Conservation (phyloP, 305 asterid species). For the Stenogyne calaminthoides region DNA sequence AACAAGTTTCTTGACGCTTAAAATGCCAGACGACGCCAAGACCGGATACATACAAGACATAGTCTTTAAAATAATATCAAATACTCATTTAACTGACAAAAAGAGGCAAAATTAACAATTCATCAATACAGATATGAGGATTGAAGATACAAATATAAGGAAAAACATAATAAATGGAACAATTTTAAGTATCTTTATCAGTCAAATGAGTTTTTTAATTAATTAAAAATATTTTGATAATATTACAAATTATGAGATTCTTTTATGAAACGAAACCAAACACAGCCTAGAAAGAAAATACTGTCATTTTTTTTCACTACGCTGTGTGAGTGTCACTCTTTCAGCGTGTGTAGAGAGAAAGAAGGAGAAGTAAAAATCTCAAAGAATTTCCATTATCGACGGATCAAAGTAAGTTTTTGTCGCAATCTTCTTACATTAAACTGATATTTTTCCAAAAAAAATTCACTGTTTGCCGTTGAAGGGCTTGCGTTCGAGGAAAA, state of each 20-base stretch:
- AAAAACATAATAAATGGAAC: neutral
- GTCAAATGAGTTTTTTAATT: no score
- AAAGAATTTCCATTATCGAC: neutral
- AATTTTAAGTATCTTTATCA: no score
- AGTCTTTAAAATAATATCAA: no score
- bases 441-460: neutral
- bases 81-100: no score
- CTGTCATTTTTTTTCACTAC: neutral
- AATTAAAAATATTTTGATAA: no score
- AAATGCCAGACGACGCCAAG: no score
- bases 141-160: neutral
- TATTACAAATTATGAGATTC: neutral
- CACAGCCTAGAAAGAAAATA: neutral
- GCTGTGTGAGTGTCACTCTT: neutral
- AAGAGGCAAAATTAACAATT: neutral
- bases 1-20: no score
- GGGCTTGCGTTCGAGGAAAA: slow-evolving; percentile 11
- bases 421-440: neutral
- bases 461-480: neutral
- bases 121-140: neutral
- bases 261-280: neutral
- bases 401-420: slow-evolving; percentile 15
- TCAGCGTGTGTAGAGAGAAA: neutral
- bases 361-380: neutral
- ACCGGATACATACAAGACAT: no score